Percentiles rank a stretch among this genome's conserved stretches.
Conservation (phyloP, 768 basidiomycete genomes). For the Suillus cothurnatus region DNA sequence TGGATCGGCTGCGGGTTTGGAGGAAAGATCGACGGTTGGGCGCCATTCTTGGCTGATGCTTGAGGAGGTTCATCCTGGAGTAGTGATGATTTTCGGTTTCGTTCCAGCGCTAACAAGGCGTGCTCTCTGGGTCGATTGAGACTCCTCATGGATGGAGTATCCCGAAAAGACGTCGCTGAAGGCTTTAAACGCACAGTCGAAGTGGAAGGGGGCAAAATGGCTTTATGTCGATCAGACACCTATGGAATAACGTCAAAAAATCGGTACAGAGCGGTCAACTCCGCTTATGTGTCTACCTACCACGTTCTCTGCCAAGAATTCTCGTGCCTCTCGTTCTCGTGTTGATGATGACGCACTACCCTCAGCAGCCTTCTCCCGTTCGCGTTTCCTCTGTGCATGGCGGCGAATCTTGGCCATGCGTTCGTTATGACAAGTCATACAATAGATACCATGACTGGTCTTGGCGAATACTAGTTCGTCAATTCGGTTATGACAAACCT, state of each 20-base stretch:
- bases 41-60: background rate
- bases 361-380: conserved; percentile 46
- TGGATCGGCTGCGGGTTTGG: conserved; percentile 19
- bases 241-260: conserved; percentile 12
- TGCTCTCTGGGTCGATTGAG: conserved; percentile 18
- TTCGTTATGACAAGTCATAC: conserved; percentile 98
- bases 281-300: conserved; percentile 36
- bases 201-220: conserved; percentile 11
- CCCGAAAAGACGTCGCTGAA: conserved; percentile 26
- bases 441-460: conserved; percentile 97
- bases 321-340: conserved; percentile 28
- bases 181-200: conserved; percentile 24
- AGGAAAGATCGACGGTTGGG: conserved; percentile 2
- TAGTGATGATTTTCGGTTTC: conserved; percentile 16
- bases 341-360: conserved; percentile 26
- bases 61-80: conserved; percentile 16
- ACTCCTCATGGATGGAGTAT: conserved; percentile 27
- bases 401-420: conserved; percentile 91
- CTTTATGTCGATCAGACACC: conserved; percentile 14
- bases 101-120: conserved; percentile 5
- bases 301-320: conserved; percentile 39
- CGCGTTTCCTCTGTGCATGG: conserved; percentile 85
- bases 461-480: conserved; percentile 99
- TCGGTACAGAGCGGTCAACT: background rate
- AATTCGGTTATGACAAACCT: conserved; percentile 90